A percentile compares a stretch with the other conserved stretches of the same genome.
Conservation (phyloP, 1,139 yeast species). For the Starmera stellimalicola region DNA sequence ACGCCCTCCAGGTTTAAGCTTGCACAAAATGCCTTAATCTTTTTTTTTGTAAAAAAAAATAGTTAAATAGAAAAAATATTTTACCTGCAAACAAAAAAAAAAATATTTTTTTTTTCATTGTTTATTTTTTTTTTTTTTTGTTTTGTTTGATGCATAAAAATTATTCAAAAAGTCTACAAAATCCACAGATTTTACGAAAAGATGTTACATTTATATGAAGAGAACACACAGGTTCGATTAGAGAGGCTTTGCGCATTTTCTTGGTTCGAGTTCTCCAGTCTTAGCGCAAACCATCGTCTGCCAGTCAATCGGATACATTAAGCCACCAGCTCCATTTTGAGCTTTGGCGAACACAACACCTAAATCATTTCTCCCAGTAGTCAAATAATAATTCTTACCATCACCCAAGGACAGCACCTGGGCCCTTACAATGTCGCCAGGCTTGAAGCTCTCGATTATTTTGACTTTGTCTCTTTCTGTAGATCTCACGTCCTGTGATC, state of each 20-base stretch:
- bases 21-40: too few species aligned
- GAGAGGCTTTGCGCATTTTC: slow-evolving; percentile 93
- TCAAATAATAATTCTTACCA: slow-evolving; percentile 80
- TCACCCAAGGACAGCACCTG: slow-evolving; percentile 81
- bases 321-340: slow-evolving; percentile 60
- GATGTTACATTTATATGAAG: background rate
- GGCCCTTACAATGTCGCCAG: slow-evolving; percentile 91
- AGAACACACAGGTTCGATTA: slow-evolving; percentile 10
- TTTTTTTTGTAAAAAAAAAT: too few species aligned
- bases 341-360: slow-evolving; percentile 88
- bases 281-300: slow-evolving; percentile 78
- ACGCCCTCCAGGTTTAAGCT: background rate
- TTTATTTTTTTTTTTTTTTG: background rate
- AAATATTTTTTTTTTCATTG: background rate
- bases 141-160: background rate
- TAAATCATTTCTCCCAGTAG: slow-evolving; percentile 83
- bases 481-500: slow-evolving; percentile 83
- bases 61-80: too few species aligned
- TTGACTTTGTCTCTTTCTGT: slow-evolving; percentile 87
- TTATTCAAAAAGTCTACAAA: too few species aligned
- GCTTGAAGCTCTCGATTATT: slow-evolving; percentile 69
- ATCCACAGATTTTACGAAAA: background rate
- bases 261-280: slow-evolving; percentile 64
- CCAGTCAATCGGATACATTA: slow-evolving; percentile 93
- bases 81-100: background rate